Base-by-base conservation (phyloP, 805 yeast species). In the Candida schatavii region DNA sequence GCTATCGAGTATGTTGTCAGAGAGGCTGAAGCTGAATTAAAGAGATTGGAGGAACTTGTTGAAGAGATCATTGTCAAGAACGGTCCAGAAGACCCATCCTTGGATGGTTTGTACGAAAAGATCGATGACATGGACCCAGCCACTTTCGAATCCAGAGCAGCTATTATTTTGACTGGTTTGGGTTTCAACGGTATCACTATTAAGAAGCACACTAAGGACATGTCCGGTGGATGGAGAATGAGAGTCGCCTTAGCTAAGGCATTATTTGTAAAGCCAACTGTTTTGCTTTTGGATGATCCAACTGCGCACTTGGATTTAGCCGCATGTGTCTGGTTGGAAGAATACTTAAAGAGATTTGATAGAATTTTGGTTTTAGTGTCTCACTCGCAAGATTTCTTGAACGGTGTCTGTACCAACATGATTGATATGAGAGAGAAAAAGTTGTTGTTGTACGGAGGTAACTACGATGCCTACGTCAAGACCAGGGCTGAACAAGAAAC, bases 221-320 rank as follows among this genome's bases (percentile, higher is more conserved):
- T 93, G 99, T 88, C 97, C 62, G 99, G 99, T 80, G 99, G 99
- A 66, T 93, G 99, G 99, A 89, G 89, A 77, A 93, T 93, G 99
- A 88, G 99, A 74, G 99, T 93, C 48, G 98, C 99, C 35, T 77
- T 93, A 48, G 96, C 97, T 46, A 93, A 93, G 72, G 99, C 99
- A 23, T 77, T 93, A 56, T 93, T 93, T 75, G 98, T 93, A 53
- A 91, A 93, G 76, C 99, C 99, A 62, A 90, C 98, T 39, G 72
- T 93, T 55, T 75, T 93, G 61, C 74, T 93, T 56, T 81, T 93
- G 66, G 99, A 93, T 75, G 99, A 93, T 70, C 99, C 99, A 58
- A 93, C 99, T 52, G 99, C 99, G 41, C 99, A 93, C 72, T 87
- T 93, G 80, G 99, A 93, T 75, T 78, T 93, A 65, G 97, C 90